A percentile compares a stretch with the other conserved stretches of the same genome.
phyloP scores from a whole-genome alignment of 2,329 filamentous ascomycete species.

The Septoria petroselini region DNA sequence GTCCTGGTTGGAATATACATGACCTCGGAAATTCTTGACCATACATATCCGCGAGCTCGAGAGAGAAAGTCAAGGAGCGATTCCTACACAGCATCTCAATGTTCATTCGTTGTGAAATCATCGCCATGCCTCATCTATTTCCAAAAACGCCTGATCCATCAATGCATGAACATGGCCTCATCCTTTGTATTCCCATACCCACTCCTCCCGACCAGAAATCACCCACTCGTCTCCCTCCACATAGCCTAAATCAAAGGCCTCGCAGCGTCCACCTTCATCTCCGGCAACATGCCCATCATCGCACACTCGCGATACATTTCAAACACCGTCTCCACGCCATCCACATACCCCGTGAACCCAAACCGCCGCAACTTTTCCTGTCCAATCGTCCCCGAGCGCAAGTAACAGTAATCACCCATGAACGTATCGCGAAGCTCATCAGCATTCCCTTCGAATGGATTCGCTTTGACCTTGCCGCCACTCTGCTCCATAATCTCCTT shows the following conservation, averaged over 20 bases:
- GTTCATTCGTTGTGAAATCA: too few relatives aligned
- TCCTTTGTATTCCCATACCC: too few relatives aligned
- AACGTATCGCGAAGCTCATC: conserved; percentile 4
- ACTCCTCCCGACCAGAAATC: too few relatives aligned
- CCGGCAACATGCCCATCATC: conserved; percentile 8
- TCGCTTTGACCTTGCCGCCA: background rate
- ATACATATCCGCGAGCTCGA: too few relatives aligned
- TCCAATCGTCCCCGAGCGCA: background rate
- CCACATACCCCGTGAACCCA: conserved; percentile 10
- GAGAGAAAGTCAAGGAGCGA: too few relatives aligned
- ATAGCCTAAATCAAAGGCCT: background rate
- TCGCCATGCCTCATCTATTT: too few relatives aligned
- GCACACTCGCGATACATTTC: conserved; percentile 6
- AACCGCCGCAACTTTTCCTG: conserved; percentile 7
- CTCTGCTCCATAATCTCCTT: background rate
- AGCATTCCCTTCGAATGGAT: background rate
- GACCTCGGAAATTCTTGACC: too few relatives aligned
- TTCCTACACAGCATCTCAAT: too few relatives aligned
- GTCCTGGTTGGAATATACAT: too few relatives aligned
- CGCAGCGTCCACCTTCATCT: conserved; percentile 6
- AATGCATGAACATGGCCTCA: too few relatives aligned
- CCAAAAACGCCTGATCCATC: too few relatives aligned
- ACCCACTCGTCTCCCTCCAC: too few relatives aligned
- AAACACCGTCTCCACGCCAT: conserved; percentile 2
- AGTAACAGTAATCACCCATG: background rate